These are phyloP conservation scores for Saturnispora silvae DNA, from an alignment of 805 yeast genomes.

Conservation along the genomic window DNA sequence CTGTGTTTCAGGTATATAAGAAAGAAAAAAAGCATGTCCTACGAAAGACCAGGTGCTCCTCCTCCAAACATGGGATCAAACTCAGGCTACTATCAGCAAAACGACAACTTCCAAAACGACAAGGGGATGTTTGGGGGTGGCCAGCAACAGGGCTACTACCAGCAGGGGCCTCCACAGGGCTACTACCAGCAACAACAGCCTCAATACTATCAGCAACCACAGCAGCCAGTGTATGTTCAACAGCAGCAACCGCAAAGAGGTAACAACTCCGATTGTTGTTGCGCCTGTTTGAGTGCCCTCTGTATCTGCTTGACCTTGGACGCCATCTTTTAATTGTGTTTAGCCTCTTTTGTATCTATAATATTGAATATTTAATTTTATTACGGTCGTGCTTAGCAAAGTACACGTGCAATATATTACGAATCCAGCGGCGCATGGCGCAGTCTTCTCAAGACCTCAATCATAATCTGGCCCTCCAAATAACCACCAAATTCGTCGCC, in stretches of 20 bases:
- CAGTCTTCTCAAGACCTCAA: conserved; percentile 3
- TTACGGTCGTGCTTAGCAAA: too few relatives aligned
- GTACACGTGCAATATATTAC: too few relatives aligned
- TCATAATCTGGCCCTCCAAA: conserved; percentile 2
- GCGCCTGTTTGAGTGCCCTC: conserved; percentile 44
- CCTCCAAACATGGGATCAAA: conserved; percentile 3
- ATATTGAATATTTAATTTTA: too few relatives aligned
- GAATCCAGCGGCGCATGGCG: too few relatives aligned
- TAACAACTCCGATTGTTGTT: conserved; percentile 34
- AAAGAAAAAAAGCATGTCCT: too few relatives aligned
- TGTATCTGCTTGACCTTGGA: conserved; percentile 49
- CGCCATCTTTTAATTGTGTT: conserved; percentile 36
- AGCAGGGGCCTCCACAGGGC: conserved; percentile 8
- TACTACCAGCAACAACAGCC: conserved; percentile 27
- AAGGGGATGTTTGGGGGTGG: conserved; percentile 1
- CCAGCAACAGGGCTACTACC: conserved; percentile 9
- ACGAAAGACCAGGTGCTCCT: conserved; percentile 1
- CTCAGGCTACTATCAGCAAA: conserved; percentile 2
- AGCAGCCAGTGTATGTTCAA: conserved; percentile 21
- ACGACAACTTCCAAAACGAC: conserved; percentile 6
- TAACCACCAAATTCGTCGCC: background rate
- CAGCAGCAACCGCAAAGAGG: conserved; percentile 35
- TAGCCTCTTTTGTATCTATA: too few relatives aligned
- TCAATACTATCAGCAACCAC: conserved; percentile 31
- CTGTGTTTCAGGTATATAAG: too few relatives aligned